Conservation (phyloP, 1,284 basidiomycete species). For the Boletus albobrunnescens region DNA sequence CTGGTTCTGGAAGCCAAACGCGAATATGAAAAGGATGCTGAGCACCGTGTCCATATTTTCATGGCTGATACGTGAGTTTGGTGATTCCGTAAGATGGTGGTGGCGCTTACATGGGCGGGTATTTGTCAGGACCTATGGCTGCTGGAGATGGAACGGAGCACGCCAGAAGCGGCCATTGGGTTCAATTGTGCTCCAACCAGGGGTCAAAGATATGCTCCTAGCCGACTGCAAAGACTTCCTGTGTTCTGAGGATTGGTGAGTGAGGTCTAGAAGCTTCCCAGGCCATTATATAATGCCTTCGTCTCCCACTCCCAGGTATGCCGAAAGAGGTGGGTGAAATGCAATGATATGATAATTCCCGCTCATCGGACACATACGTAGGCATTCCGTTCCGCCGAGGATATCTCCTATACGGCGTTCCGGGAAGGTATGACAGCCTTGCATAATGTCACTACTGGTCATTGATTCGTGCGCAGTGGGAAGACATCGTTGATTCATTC, state of each 20-base stretch:
- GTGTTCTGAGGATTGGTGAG: conserved; percentile 77
- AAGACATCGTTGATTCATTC: conserved; percentile 84
- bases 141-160: conserved; percentile 83
- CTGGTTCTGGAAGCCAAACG: conserved; percentile 79
- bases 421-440: conserved; percentile 58
- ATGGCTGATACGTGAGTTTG: conserved; percentile 75
- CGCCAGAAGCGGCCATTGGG: conserved; percentile 82
- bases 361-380: conserved; percentile 32
- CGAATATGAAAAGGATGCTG: conserved; percentile 83
- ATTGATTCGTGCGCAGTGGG: conserved; percentile 46
- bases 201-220: conserved; percentile 82
- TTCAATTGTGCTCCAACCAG: conserved; percentile 79
- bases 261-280: conserved; percentile 16
- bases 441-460: conserved; percentile 6
- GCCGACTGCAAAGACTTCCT: conserved; percentile 82
- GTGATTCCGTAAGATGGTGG: conserved; percentile 9
- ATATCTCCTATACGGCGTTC: conserved; percentile 79
- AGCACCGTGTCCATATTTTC: conserved; percentile 82
- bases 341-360: conserved; percentile 14
- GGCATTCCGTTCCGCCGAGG: conserved; percentile 84
- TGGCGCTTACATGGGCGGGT: conserved; percentile 7
- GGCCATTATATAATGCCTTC: conserved; percentile 11
- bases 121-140: conserved; percentile 53
- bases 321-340: conserved; percentile 63
- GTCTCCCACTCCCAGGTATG: conserved; percentile 58